Percentiles rank a stretch among this genome's conserved stretches.
These are phyloP conservation scores for Yamadazyma laniorum DNA, from an alignment of 805 yeast species.

Conservation along the genomic window DNA sequence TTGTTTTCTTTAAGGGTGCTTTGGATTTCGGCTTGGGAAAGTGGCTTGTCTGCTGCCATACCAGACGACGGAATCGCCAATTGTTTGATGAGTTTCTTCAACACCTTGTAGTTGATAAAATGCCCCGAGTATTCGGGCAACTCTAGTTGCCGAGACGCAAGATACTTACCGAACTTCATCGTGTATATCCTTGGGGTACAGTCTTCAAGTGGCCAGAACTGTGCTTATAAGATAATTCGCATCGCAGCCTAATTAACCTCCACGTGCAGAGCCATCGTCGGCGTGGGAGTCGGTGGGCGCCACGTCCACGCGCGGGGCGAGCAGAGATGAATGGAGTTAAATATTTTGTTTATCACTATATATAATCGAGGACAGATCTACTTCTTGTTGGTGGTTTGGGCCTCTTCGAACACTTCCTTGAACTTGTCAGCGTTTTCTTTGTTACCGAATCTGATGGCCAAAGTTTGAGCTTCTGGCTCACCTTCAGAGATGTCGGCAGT, in stretches of 20 bases:
- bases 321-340: too few relatives aligned
- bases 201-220: too few relatives aligned
- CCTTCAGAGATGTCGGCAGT: slow-evolving; percentile 96
- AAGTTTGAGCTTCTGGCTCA: slow-evolving; percentile 90
- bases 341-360: too few relatives aligned
- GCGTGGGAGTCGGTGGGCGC: neutral
- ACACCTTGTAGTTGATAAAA: slow-evolving; percentile 91
- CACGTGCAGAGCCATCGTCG: slow-evolving; percentile 5
- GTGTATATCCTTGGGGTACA: neutral
- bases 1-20: slow-evolving; percentile 76
- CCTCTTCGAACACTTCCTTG: slow-evolving; percentile 87
- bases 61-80: slow-evolving; percentile 49
- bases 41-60: slow-evolving; percentile 10
- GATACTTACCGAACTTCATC: slow-evolving; percentile 91
- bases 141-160: slow-evolving; percentile 92
- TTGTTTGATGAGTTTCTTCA: slow-evolving; percentile 87
- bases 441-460: slow-evolving; percentile 92
- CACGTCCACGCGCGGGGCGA: neutral
- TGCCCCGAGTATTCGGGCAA: slow-evolving; percentile 92
- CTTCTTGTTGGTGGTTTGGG: slow-evolving; percentile 49
- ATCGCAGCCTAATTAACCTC: slow-evolving; percentile 3
- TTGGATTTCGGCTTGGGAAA: slow-evolving; percentile 34
- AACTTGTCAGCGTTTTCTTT: slow-evolving; percentile 93
- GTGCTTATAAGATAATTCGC: too few relatives aligned
- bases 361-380: neutral